Evolutionary conservation across 345 rosid species (phyloP).

Genomic region (Melaleuca quinquenervia): DNA sequence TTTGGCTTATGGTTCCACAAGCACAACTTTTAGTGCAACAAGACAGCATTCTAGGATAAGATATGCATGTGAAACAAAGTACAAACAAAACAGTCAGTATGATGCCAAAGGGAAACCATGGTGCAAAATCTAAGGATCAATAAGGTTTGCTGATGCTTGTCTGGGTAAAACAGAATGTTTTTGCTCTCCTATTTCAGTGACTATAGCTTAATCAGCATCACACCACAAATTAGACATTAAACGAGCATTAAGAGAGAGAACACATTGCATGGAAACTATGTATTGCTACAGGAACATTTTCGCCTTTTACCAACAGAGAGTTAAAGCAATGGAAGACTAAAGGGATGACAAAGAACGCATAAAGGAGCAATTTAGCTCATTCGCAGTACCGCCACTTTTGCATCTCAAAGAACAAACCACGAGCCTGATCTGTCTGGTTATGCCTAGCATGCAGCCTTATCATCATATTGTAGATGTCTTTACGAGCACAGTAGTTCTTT

Average conservation of each 20-base stretch:
- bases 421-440: constrained; percentile 66
- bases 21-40: background rate
- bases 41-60: background rate
- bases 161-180: background rate
- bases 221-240: background rate
- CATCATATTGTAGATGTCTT: constrained; percentile 80
- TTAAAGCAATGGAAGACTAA: background rate
- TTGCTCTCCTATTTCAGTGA: background rate
- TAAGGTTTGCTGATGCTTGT: background rate
- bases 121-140: background rate
- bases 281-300: background rate
- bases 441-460: constrained; percentile 81
- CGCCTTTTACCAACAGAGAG: background rate
- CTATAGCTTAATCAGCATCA: background rate
- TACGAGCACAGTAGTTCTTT: constrained; percentile 73
- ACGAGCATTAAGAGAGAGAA: background rate
- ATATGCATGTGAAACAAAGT: background rate
- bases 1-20: accelerated
- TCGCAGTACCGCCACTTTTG: constrained; percentile 67
- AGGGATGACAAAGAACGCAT: background rate
- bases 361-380: background rate
- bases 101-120: background rate
- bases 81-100: background rate
- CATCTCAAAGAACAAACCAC: constrained; percentile 96
- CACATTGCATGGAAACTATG: background rate